A percentile compares a stretch with the other conserved stretches of the same genome.
These are phyloP conservation scores for Cochlearia excelsa DNA, from an alignment of 345 rosid genomes.

Conservation along the genomic window DNA sequence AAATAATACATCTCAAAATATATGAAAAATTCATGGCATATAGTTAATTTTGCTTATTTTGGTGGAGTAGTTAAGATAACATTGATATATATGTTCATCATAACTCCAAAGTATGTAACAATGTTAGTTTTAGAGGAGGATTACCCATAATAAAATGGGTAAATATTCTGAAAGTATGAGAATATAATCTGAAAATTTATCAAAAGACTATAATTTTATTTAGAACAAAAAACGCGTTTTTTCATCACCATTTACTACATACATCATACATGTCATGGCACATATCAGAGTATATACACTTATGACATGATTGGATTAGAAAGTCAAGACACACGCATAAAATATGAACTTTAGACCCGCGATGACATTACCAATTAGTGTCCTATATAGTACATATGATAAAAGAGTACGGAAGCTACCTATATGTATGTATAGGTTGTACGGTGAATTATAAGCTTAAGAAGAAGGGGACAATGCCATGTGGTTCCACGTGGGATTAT, in stretches of 20 bases:
- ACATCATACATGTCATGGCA: slow-evolving; percentile 2
- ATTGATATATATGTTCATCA: neutral
- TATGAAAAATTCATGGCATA: neutral
- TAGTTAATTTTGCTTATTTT: slow-evolving; percentile 6
- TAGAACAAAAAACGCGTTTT: slow-evolving; percentile 27
- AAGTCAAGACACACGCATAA: neutral
- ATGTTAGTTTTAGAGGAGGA: neutral
- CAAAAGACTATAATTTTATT: neutral
- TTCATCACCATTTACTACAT: neutral
- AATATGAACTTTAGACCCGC: neutral
- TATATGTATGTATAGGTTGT: slow-evolving; percentile 11
- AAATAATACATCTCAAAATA: neutral
- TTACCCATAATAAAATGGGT: neutral
- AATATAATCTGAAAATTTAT: slow-evolving; percentile 12
- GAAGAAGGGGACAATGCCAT: slow-evolving; percentile 27
- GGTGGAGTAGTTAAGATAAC: neutral
- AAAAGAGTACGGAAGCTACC: slow-evolving; percentile 31
- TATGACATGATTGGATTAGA: slow-evolving; percentile 3
- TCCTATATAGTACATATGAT: slow-evolving; percentile 30
- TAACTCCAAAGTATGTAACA: neutral
- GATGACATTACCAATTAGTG: slow-evolving; percentile 6
- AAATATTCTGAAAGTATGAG: neutral
- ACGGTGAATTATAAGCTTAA: slow-evolving; percentile 15
- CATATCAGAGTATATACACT: neutral
- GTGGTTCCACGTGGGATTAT: slow-evolving; percentile 30